Conservation (phyloP, 352 stramenopile genomes). For the Globisporangium recalcitrans region DNA sequence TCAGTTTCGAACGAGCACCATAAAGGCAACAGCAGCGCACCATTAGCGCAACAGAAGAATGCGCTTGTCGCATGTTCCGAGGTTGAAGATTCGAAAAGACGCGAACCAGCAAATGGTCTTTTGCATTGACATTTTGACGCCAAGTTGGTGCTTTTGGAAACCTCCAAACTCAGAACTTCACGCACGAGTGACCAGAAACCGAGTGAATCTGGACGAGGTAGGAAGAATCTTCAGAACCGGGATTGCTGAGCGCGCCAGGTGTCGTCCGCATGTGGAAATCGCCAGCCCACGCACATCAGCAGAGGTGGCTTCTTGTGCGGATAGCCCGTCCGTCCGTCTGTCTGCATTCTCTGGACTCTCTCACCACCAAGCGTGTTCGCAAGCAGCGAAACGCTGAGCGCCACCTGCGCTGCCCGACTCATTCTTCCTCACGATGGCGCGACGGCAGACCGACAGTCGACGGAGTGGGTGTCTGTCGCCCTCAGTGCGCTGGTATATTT, state of each 20-base stretch:
- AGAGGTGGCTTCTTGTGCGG: not conserved
- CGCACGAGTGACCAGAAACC: too few relatives aligned
- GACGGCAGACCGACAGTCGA: not conserved
- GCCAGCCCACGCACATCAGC: not conserved
- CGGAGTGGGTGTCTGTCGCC: too few relatives aligned
- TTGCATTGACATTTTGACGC: too few relatives aligned
- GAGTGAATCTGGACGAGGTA: too few relatives aligned
- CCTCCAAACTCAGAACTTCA: too few relatives aligned
- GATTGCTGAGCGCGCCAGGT: not conserved
- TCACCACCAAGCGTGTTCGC: too few relatives aligned
- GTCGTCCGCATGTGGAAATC: not conserved
- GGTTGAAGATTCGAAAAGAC: slow-evolving; percentile 3
- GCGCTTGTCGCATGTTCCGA: not conserved
- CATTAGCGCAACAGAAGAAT: not conserved
- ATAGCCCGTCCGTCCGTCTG: not conserved
- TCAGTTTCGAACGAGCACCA: not conserved
- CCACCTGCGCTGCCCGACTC: not conserved
- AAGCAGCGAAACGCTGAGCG: not conserved
- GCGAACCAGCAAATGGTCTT: not conserved
- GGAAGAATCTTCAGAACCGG: not conserved
- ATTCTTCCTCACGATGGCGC: not conserved
- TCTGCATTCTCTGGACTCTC: too few relatives aligned
- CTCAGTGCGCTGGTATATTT: too few relatives aligned
- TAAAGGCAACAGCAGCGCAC: too few relatives aligned
- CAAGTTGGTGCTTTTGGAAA: too few relatives aligned